These are phyloP conservation scores for Thielaviopsis punctulata DNA, from an alignment of 2,329 filamentous ascomycete genomes.

Conservation along the genomic window DNA sequence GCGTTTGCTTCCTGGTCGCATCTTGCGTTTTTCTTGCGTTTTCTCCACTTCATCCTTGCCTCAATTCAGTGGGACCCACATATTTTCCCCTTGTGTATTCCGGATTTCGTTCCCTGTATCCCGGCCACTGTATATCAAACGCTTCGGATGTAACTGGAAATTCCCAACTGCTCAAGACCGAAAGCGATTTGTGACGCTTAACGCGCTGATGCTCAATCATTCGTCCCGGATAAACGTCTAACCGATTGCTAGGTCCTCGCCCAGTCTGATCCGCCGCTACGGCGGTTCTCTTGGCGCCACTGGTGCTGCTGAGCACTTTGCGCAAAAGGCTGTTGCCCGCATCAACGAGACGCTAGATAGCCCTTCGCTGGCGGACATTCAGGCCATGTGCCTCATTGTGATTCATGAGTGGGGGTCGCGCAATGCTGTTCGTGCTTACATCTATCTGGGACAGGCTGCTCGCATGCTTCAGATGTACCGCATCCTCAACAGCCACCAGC, in stretches of 20 bases:
- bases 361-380: constrained; percentile 42
- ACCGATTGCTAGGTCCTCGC: constrained; percentile 30
- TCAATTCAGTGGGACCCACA: not conserved
- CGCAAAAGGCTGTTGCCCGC: constrained; percentile 36
- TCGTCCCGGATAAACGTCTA: not conserved
- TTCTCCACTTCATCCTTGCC: not conserved
- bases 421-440: constrained; percentile 44
- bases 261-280: constrained; percentile 39
- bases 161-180: not conserved
- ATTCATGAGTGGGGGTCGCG: constrained; percentile 47
- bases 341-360: constrained; percentile 43
- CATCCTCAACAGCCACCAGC: constrained; percentile 38
- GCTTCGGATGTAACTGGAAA: not conserved
- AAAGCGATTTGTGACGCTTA: not conserved
- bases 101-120: not conserved
- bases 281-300: constrained; percentile 33
- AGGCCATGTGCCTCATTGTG: constrained; percentile 41
- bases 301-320: constrained; percentile 40
- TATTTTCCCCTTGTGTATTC: not conserved
- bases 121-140: not conserved
- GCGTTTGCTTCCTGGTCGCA: constrained; percentile 13
- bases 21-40: constrained; percentile 2
- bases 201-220: not conserved
- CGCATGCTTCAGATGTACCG: constrained; percentile 49
- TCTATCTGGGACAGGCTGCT: constrained; percentile 44